phyloP scores from a whole-genome alignment of 2,329 filamentous ascomycete species.

The Alternaria tenuissima region DNA sequence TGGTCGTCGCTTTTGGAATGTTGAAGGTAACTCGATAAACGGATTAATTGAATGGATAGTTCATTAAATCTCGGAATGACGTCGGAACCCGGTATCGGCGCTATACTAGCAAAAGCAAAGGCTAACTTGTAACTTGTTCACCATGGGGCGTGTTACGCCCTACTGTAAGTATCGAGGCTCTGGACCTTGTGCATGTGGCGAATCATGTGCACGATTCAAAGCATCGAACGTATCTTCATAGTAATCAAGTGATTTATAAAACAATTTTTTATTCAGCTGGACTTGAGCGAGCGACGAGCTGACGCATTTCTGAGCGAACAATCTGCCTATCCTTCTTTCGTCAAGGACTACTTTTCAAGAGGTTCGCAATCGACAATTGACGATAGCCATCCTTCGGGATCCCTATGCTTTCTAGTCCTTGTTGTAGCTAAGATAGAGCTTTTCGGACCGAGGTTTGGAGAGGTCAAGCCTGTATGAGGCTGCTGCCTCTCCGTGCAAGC shows the following conservation, averaged over 20 bases:
- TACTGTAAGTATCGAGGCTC: neutral
- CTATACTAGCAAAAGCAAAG: constrained; percentile 5
- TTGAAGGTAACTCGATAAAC: neutral
- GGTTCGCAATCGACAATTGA: constrained; percentile 40
- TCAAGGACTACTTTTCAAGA: constrained; percentile 32
- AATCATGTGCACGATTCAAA: neutral
- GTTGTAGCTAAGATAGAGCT: constrained; percentile 27
- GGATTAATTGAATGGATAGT: neutral
- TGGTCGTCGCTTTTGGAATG: neutral
- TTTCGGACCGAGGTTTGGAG: constrained; percentile 25
- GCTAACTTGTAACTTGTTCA: neutral
- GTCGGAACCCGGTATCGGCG: constrained; percentile 21
- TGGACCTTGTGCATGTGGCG: neutral
- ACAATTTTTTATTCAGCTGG: constrained; percentile 33
- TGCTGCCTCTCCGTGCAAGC: constrained; percentile 47
- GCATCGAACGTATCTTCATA: neutral
- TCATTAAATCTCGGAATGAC: constrained; percentile 12
- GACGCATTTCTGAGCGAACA: constrained; percentile 32
- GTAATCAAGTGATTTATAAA: neutral
- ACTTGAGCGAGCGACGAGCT: constrained; percentile 42
- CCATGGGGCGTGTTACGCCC: constrained; percentile 4
- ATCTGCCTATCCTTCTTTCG: constrained; percentile 34
- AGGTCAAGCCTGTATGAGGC: constrained; percentile 24
- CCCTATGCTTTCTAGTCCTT: constrained; percentile 20
- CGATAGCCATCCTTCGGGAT: constrained; percentile 32